Evolutionary conservation across 1,139 yeast species (phyloP), one percentile per base, ranked within the genome.

Genomic region (Arxiozyma heterogenica): DNA sequence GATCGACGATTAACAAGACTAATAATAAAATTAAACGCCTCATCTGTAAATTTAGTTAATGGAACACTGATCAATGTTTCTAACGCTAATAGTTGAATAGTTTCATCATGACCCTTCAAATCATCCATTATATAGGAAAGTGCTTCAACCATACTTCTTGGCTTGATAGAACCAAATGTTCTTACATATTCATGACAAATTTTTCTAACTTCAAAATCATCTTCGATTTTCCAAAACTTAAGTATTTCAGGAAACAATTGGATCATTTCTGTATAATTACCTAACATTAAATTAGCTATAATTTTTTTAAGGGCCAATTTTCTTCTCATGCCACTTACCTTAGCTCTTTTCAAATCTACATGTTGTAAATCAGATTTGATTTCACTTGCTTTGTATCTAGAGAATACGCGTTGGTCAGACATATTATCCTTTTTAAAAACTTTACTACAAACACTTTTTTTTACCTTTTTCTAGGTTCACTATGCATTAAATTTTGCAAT

Each of bases 261-360:
- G 12, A 82, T 76, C 80, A 90, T 79, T 64, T 91, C 97, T 59
- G 78, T 77, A 46, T 59, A 59, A 66, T 89, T 89, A 55, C 90
- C 90, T 71, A 90, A 76, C 5, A 94, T 84, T 70, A 89, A 78
- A 67, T 90, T 91, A 48, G 96, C 95, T 8, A 90, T 77, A 38
- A 89, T 78, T 65, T 86, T 86, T 68, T 84, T 84, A 60, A 93
- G 73, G 0, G 89, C 83, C 23, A 78, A 71, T 65, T 81, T 83
- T 63, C 83, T 74, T 55, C 76, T 67, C 71, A 74, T 57, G 5
- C 61, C 62, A 53, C 59, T 63, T 15, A 58, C 49, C 53, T 65
- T 66, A 21, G 64, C 58, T 54, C 64, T 68, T 61, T 71, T 72
- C 52, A 64, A 63, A n/a, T 71, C 73, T 6, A 64, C 59, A 43